Conservation (phyloP, 306 rosid species). For the Casuarina glauca region DNA sequence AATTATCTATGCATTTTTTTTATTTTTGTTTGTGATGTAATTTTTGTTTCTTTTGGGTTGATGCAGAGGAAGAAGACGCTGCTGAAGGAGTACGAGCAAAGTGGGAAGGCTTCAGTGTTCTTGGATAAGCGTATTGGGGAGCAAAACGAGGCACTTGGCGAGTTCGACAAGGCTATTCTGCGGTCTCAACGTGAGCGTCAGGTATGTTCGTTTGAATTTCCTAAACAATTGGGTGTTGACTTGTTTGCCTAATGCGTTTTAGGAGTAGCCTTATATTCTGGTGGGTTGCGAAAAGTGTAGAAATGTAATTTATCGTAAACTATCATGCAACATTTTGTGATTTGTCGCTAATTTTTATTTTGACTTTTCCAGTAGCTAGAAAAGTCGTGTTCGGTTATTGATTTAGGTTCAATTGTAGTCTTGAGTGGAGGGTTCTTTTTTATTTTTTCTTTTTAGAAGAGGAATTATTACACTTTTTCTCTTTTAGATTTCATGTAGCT, state of each 20-base stretch:
- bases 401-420: neutral
- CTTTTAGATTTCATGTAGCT: neutral
- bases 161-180: slow-evolving; percentile 76
- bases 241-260: neutral
- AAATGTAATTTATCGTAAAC: neutral
- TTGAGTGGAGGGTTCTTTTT: neutral
- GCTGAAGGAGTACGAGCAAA: slow-evolving; percentile 73
- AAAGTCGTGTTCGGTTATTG: neutral
- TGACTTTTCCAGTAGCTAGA: neutral
- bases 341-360: neutral
- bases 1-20: neutral
- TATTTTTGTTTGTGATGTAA: neutral
- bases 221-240: neutral
- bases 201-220: slow-evolving; percentile 33
- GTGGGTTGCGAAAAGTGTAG: neutral
- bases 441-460: neutral
- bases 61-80: slow-evolving; percentile 76
- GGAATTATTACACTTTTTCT: neutral
- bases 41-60: slow-evolving; percentile 8
- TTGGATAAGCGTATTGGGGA: slow-evolving; percentile 85
- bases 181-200: slow-evolving; percentile 83
- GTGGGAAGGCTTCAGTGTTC: slow-evolving; percentile 60
- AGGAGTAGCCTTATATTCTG: neutral
- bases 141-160: slow-evolving; percentile 58
- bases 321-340: neutral